Conservation (phyloP, 2,329 filamentous ascomycete species). For the Scopulariopsis brevicaulis region DNA sequence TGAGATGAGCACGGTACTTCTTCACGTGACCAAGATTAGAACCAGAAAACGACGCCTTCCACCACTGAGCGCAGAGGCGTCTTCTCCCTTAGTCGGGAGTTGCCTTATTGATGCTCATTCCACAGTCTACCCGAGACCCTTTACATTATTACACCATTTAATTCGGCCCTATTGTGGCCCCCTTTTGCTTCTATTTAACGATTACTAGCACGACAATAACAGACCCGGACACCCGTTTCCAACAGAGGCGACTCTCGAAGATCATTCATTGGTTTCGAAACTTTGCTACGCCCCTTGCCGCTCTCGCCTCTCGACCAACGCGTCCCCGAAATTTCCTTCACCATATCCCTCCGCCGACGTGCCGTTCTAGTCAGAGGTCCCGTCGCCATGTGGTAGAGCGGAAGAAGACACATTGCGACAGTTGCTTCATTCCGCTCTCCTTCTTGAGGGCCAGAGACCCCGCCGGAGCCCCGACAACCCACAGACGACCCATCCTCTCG, state of each 20-base stretch:
- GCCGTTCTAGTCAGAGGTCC: not conserved
- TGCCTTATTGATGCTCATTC: not conserved
- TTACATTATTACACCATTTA: not conserved
- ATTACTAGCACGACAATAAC: not conserved
- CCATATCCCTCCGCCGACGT: not conserved
- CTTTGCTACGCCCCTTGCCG: not conserved
- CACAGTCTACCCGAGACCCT: not conserved
- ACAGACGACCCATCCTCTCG: not conserved
- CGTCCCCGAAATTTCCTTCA: not conserved
- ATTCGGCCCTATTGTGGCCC: not conserved
- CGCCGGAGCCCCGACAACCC: not conserved
- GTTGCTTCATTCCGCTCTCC: not conserved
- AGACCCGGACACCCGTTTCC: not conserved
- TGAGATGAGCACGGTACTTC: no score
- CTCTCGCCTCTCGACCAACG: not conserved
- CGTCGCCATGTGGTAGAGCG: not conserved
- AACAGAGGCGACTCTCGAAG: not conserved
- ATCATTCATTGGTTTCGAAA: not conserved
- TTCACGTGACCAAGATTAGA: no score
- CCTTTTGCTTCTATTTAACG: not conserved
- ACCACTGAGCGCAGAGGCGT: no score
- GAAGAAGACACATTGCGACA: not conserved
- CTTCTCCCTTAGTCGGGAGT: no score
- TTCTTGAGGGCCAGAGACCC: not conserved
- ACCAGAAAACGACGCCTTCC: no score